Base-by-base conservation (phyloP, 768 basidiomycete species). In the Russula vinacea region DNA sequence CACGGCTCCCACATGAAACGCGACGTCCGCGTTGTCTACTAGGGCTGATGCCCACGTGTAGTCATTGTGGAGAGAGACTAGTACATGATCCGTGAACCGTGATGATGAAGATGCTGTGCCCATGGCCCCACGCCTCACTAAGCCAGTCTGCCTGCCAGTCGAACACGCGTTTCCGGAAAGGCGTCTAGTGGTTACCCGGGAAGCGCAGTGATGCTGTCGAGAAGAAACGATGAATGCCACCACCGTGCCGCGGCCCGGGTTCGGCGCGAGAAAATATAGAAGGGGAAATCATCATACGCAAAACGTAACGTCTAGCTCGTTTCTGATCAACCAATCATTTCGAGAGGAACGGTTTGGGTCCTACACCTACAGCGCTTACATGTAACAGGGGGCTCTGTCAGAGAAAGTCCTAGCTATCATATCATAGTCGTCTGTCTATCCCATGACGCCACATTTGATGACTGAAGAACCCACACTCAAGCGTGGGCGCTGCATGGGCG, bases 361-460 rank as follows among this genome's bases (percentile, higher is more conserved):
- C 53, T 61, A 61, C 60, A 61, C 0, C 24, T 13, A 37, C 2
- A 24, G 60, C 60, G 60, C 60, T 61, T 56, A 2, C 29, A 29
- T 29, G 29, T 29, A 29, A 29, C 29, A 29, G 29, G 29, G 29
- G 29, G 29, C 29, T 29, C 29, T 29, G 5, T n/a, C n/a, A n/a
- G n/a, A n/a, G n/a, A n/a, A n/a, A n/a, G n/a, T n/a, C n/a, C n/a
- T n/a, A 29, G 29, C 29, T 29, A 29, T n/a, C n/a, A n/a, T n/a
- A n/a, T n/a, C n/a, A n/a, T n/a, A n/a, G n/a, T n/a, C n/a, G n/a
- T n/a, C n/a, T n/a, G n/a, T n/a, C n/a, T n/a, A 29, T 13, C 4
- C 10, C 5, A 57, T 57, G 56, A 57, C 42, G 56, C 44, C 56
- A 44, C 29, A 29, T 29, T 29, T 29, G 29, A 29, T n/a, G 29